Conservation (phyloP, 1,284 basidiomycete genomes). For the Porodaedalea pini region DNA sequence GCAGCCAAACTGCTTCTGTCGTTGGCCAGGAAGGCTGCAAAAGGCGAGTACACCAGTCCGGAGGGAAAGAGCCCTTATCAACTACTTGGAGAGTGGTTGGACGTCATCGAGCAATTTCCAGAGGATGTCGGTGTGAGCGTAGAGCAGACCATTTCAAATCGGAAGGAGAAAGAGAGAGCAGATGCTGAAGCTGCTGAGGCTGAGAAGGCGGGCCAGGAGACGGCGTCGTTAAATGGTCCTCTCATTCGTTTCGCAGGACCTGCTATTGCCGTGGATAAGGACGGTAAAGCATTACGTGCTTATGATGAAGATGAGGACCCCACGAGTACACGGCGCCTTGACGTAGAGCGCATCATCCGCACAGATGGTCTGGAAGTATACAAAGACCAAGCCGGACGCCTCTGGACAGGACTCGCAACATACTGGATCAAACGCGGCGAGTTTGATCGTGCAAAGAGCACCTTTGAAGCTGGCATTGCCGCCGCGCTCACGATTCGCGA, state of each 20-base stretch:
- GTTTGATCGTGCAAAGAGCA: constrained; percentile 83
- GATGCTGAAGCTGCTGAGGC: constrained; percentile 30
- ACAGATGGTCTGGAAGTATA: constrained; percentile 86
- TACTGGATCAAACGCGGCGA: constrained; percentile 98
- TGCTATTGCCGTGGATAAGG: constrained; percentile 49
- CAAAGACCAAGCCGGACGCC: constrained; percentile 92
- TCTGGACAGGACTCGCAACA: constrained; percentile 96
- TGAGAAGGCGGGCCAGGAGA: constrained; percentile 31
- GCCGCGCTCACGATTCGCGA: constrained; percentile 92
- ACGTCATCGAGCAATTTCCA: constrained; percentile 86
- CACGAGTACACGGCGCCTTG: constrained; percentile 66
- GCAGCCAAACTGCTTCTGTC: constrained; percentile 89
- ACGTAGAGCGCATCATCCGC: constrained; percentile 83
- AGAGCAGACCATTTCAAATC: constrained; percentile 62
- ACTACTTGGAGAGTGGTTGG: constrained; percentile 88
- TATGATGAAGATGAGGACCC: constrained; percentile 86
- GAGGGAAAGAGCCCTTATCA: constrained; percentile 97
- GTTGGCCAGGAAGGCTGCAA: constrained; percentile 78
- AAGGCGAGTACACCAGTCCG: constrained; percentile 82
- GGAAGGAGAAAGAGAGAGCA: constrained; percentile 38
- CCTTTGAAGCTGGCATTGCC: constrained; percentile 86
- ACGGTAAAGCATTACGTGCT: constrained; percentile 45
- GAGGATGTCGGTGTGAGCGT: constrained; percentile 91
- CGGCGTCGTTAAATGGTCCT: constrained; percentile 54
- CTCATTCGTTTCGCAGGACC: constrained; percentile 77